Conservation (phyloP, 2,329 filamentous ascomycete species). For the Botrytis galanthina region DNA sequence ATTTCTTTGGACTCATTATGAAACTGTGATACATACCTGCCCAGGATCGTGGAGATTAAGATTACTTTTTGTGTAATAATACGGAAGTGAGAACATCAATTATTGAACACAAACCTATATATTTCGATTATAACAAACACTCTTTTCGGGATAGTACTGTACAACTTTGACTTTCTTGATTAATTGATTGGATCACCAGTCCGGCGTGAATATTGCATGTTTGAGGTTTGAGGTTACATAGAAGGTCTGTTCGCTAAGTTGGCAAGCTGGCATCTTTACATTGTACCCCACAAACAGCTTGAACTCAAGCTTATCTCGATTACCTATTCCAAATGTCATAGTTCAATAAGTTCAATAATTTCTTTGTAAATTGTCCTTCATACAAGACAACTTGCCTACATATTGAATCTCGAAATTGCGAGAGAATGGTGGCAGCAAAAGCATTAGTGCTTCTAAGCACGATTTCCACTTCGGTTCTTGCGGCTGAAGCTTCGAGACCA, state of each 20-base stretch:
- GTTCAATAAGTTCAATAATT: neutral
- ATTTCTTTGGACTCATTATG: neutral
- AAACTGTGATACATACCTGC: constrained; percentile 1
- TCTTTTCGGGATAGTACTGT: neutral
- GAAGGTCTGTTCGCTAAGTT: constrained; percentile 22
- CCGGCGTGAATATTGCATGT: neutral
- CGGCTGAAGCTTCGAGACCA: constrained; percentile 66
- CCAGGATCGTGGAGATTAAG: neutral
- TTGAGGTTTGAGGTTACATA: constrained; percentile 1
- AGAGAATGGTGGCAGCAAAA: constrained; percentile 35
- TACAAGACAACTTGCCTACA: neutral
- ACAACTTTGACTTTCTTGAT: neutral
- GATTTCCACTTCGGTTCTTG: constrained; percentile 41
- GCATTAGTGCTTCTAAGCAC: constrained; percentile 38
- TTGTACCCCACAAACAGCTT: constrained; percentile 17
- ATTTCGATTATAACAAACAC: neutral
- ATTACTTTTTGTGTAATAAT: neutral
- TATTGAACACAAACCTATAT: neutral
- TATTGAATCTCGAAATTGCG: neutral
- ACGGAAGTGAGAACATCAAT: neutral
- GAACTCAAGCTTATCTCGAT: constrained; percentile 14
- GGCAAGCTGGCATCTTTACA: constrained; percentile 30
- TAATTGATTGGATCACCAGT: neutral
- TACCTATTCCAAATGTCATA: neutral
- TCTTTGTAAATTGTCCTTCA: neutral